Evolutionary conservation across 179 eudicot species (phyloP).

Genomic region (Amaranthus tricolor): DNA sequence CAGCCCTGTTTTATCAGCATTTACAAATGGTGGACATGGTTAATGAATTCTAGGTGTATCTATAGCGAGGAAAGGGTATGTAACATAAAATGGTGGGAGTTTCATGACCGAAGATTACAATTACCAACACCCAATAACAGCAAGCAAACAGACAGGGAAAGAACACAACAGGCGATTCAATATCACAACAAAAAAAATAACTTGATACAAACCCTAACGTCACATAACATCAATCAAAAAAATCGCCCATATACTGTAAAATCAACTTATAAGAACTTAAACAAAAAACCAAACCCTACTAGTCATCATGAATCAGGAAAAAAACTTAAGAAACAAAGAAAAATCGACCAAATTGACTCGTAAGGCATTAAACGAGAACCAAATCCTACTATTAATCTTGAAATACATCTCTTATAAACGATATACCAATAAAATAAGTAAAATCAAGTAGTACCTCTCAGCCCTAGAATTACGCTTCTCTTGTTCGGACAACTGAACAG

Average conservation of each 20-base stretch:
- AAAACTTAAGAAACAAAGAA: too few relatives aligned
- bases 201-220: neutral
- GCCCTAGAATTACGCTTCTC: slow-evolving; percentile 51
- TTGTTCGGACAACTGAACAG: slow-evolving; percentile 38
- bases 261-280: neutral
- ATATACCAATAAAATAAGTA: neutral
- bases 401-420: neutral
- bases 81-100: too few relatives aligned
- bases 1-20: too few relatives aligned
- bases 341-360: too few relatives aligned
- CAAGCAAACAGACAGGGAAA: too few relatives aligned
- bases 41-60: too few relatives aligned
- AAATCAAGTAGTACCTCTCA: slow-evolving; percentile 26
- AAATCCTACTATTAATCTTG: neutral
- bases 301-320: neutral
- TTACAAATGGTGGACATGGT: too few relatives aligned
- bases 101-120: too few relatives aligned
- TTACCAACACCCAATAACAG: too few relatives aligned
- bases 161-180: too few relatives aligned
- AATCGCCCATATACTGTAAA: neutral
- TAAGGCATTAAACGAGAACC: neutral
- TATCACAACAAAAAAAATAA: too few relatives aligned
- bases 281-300: neutral
- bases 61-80: too few relatives aligned
- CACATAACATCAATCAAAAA: neutral